A percentile compares a stretch with the other conserved stretches of the same genome.
phyloP scores from a whole-genome alignment of 495 filamentous ascomycete genomes.

The Xylaria grammica region DNA sequence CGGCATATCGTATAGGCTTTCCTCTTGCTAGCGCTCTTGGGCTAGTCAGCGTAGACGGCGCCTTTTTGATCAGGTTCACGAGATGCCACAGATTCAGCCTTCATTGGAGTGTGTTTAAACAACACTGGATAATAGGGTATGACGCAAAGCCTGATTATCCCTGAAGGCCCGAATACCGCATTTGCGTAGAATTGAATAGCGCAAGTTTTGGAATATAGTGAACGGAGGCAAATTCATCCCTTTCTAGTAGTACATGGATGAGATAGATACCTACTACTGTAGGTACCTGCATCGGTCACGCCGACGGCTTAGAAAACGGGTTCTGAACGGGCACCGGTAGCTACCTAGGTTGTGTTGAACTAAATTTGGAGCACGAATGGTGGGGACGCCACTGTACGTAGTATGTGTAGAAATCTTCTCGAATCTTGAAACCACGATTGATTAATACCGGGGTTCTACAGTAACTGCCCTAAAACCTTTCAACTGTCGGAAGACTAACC shows the following conservation, averaged over 20 bases:
- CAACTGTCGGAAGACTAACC: slow-evolving; percentile 1
- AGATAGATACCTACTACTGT: background rate
- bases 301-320: slow-evolving; percentile 7
- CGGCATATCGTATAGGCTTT: too few relatives aligned
- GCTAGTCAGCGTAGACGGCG: background rate
- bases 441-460: background rate
- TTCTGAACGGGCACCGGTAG: background rate
- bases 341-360: background rate
- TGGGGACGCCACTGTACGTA: background rate
- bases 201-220: too few relatives aligned
- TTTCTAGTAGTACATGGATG: too few relatives aligned
- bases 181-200: too few relatives aligned
- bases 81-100: too few relatives aligned
- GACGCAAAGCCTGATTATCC: too few relatives aligned
- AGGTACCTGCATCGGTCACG: slow-evolving; percentile 5
- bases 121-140: too few relatives aligned
- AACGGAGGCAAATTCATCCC: too few relatives aligned
- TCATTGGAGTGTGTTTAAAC: too few relatives aligned
- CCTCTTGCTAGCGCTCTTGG: too few relatives aligned
- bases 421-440: slow-evolving; percentile 14
- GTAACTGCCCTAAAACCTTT: background rate
- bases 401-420: slow-evolving; percentile 15
- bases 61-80: background rate
- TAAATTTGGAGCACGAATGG: slow-evolving; percentile 4
- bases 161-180: too few relatives aligned